Conservation (phyloP, 495 filamentous ascomycete genomes). For the Talaromyces liani region DNA sequence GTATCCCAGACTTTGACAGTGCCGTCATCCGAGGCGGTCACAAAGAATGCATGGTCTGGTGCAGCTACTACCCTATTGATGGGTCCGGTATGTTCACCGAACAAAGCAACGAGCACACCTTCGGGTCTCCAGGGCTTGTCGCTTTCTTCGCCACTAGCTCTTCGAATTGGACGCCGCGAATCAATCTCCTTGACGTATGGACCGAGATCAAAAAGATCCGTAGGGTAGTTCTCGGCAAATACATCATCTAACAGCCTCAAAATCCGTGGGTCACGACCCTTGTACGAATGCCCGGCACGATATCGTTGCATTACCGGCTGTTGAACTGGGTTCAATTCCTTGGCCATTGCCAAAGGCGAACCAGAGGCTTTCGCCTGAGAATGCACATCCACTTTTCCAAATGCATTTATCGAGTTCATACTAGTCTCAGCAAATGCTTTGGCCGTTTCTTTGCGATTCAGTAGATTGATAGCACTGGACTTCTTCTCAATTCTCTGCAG, state of each 20-base stretch:
- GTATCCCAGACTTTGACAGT: constrained; percentile 93
- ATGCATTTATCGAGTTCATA: constrained; percentile 71
- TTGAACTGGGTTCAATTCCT: constrained; percentile 22
- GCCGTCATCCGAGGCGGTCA: constrained; percentile 89
- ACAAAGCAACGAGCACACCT: constrained; percentile 75
- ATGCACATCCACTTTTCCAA: constrained; percentile 77
- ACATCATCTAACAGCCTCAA: constrained; percentile 80
- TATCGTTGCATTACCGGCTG: constrained; percentile 20
- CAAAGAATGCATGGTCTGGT: constrained; percentile 91
- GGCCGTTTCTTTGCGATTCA: constrained; percentile 66
- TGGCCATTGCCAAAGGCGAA: constrained; percentile 23
- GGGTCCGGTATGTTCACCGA: constrained; percentile 77
- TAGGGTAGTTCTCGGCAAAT: constrained; percentile 85
- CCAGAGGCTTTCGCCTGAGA: constrained; percentile 33
- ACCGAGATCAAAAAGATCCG: constrained; percentile 62
- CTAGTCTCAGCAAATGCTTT: constrained; percentile 82
- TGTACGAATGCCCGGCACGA: constrained; percentile 60
- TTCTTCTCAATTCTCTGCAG: constrained; percentile 45
- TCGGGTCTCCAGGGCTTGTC: constrained; percentile 71
- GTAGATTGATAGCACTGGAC: constrained; percentile 73
- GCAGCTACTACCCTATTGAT: constrained; percentile 78
- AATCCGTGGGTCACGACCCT: constrained; percentile 83
- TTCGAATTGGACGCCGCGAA: constrained; percentile 56
- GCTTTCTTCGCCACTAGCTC: constrained; percentile 40
- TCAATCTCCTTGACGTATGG: constrained; percentile 69